Conservation (phyloP, 1,139 yeast genomes). For the Pichia cactophila region DNA sequence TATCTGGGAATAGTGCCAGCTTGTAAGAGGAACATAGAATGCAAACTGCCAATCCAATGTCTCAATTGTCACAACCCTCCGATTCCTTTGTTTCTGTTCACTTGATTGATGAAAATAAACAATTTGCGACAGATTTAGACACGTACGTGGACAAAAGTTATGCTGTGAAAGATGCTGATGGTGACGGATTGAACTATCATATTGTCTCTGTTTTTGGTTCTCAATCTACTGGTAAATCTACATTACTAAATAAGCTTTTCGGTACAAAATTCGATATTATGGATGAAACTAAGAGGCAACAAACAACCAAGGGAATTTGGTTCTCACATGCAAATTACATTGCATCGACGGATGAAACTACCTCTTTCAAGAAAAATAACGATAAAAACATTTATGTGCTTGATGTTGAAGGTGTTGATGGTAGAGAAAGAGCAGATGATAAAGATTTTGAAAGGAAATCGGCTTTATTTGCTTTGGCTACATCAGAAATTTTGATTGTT, state of each 20-base stretch:
- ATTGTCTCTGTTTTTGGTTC: constrained; percentile 94
- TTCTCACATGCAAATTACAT: constrained; percentile 52
- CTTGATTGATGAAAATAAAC: constrained; percentile 70
- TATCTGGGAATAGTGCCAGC: background rate
- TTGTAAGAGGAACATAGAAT: background rate
- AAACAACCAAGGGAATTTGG: constrained; percentile 96
- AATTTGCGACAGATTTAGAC: constrained; percentile 39
- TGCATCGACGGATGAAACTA: constrained; percentile 17
- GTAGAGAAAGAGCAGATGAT: constrained; percentile 95
- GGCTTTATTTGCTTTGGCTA: constrained; percentile 87
- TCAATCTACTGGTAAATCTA: constrained; percentile 93
- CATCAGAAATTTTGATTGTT: constrained; percentile 82
- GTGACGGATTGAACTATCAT: constrained; percentile 70
- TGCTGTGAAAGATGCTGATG: constrained; percentile 27
- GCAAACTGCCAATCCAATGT: background rate
- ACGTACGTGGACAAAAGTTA: constrained; percentile 30
- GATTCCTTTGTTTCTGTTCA: constrained; percentile 42
- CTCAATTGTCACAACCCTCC: background rate
- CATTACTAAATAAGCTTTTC: constrained; percentile 76
- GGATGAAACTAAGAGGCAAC: constrained; percentile 76
- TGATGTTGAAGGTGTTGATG: constrained; percentile 98
- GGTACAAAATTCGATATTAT: constrained; percentile 86
- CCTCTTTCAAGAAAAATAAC: constrained; percentile 12
- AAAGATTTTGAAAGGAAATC: constrained; percentile 97
- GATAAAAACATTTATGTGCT: constrained; percentile 57